phyloP scores from a whole-genome alignment of 2,329 filamentous ascomycete genomes.

The Calycina marina region DNA sequence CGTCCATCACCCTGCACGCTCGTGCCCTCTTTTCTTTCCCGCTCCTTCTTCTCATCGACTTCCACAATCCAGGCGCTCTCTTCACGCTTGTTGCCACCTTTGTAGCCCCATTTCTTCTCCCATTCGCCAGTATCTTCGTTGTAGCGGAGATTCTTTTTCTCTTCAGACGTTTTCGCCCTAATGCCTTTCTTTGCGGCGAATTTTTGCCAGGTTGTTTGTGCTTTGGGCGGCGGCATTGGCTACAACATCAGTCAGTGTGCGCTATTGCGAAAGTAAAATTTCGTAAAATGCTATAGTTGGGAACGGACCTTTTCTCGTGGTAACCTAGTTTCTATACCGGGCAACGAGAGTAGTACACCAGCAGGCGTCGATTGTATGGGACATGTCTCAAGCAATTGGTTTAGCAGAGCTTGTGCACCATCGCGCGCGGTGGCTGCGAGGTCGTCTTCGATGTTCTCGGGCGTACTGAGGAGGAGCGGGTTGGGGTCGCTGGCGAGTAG shows the following conservation, averaged over 20 bases:
- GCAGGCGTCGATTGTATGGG: conserved; percentile 53
- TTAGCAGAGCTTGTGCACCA: conserved; percentile 81
- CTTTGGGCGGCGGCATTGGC: conserved; percentile 66
- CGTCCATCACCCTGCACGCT: conserved; percentile 47
- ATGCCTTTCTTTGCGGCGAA: conserved; percentile 98
- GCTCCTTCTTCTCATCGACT: conserved; percentile 66
- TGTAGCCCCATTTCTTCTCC: conserved; percentile 91
- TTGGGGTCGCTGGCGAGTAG: conserved; percentile 81
- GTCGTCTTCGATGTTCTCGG: conserved; percentile 42
- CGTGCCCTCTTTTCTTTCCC: conserved; percentile 44
- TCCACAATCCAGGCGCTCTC: conserved; percentile 85
- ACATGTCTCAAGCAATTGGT: conserved; percentile 85
- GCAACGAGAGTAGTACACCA: conserved; percentile 69
- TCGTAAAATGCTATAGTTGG: too few relatives aligned
- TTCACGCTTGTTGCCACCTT: conserved; percentile 73
- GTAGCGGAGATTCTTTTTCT: conserved; percentile 63
- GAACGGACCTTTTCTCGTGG: conserved; percentile 84
- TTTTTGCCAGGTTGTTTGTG: conserved; percentile 85
- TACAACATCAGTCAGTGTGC: conserved; percentile 7
- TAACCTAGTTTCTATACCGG: conserved; percentile 51
- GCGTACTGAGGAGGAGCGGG: conserved; percentile 45
- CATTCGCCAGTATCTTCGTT: conserved; percentile 77
- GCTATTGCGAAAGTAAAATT: too few relatives aligned
- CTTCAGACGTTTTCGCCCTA: conserved; percentile 70
- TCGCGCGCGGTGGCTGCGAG: conserved; percentile 68